Base-by-base conservation (phyloP, 345 rosid genomes). In the Durio zibethinus region DNA sequence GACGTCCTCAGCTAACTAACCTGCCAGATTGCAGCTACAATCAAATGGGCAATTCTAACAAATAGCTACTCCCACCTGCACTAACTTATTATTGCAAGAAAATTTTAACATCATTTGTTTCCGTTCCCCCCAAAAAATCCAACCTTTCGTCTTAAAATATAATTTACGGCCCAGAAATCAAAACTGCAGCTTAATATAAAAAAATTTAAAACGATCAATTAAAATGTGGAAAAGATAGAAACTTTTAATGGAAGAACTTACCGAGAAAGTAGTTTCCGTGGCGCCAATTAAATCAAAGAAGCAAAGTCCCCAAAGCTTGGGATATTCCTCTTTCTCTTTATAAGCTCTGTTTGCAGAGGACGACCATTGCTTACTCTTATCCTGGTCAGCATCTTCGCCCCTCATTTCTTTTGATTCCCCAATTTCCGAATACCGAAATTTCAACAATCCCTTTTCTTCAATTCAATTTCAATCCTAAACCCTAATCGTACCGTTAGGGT, bases 221-320 rank as follows among this genome's bases (percentile, higher is more conserved):
- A 57, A 66, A 76, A 64, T 20, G 14, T 5, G 27, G 23, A 47
- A 21, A 23, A 64, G 53, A 10, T 20, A 21, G 61, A 36, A 38
- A 25, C 27, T 27, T 43, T 56, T 27, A 57, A 36, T 9, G 36
- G 38, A 47, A 67, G 47, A 77, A 82, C 89, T 84, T 68, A 94
- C 97, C 42, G 97, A 95, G 77, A 88, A 85, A 74, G 97, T 91
- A 78, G 96, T 91, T 75, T 90, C 93, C 15, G 98, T 93, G 86
- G 97, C 99, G 80, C 99, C 97, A 72, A 93, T 83, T 15, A 94
- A 83, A 76, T 90, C 88, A 86, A 93, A 88, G 60, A 87, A 81
- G 50, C 91, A 77, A 52, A 93, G 69, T 11, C 94, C 90, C 97
- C 94, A 94, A 47, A 89, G 88, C 82, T 88, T 91, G 65, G 86